Conservation (phyloP, 108 stramenopile species). For the Seminavis robusta region DNA sequence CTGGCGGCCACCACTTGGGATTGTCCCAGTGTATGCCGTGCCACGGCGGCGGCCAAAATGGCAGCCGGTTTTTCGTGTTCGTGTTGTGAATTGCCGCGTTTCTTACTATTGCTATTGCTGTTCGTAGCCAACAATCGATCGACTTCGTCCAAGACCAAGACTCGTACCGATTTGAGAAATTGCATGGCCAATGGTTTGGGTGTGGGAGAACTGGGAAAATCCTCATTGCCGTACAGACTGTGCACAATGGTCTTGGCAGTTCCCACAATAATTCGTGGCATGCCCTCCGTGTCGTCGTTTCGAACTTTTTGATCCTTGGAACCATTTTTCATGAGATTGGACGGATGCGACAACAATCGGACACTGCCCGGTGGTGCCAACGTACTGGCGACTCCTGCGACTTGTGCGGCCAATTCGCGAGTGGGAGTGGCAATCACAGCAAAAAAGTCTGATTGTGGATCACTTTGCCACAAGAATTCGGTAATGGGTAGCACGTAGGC, state of each 20-base stretch:
- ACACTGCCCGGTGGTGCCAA: constrained; percentile 88
- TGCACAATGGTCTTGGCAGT: constrained; percentile 75
- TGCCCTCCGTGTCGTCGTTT: constrained; percentile 31
- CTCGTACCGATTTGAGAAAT: constrained; percentile 49
- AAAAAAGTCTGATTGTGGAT: constrained; percentile 25
- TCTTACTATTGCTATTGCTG: no score
- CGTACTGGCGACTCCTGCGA: constrained; percentile 74
- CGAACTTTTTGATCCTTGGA: constrained; percentile 40
- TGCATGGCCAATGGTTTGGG: constrained; percentile 73
- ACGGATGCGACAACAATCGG: constrained; percentile 67
- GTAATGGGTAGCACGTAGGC: constrained; percentile 84
- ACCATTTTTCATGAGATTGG: constrained; percentile 53
- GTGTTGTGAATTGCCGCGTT: constrained; percentile 31
- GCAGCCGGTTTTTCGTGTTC: constrained; percentile 87
- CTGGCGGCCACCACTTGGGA: constrained; percentile 86
- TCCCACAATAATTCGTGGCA: constrained; percentile 69
- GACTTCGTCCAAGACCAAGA: constrained; percentile 84
- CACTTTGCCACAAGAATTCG: constrained; percentile 61
- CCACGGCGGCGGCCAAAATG: constrained; percentile 66
- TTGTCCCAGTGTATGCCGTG: constrained; percentile 60
- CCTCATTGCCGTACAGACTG: constrained; percentile 67
- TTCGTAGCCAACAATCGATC: constrained; percentile 66
- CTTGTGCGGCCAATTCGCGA: constrained; percentile 92
- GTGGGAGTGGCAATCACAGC: constrained; percentile 89
- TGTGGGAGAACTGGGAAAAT: constrained; percentile 77